Conservation (phyloP, 2,329 filamentous ascomycete species). For the Claviceps purpurea region DNA sequence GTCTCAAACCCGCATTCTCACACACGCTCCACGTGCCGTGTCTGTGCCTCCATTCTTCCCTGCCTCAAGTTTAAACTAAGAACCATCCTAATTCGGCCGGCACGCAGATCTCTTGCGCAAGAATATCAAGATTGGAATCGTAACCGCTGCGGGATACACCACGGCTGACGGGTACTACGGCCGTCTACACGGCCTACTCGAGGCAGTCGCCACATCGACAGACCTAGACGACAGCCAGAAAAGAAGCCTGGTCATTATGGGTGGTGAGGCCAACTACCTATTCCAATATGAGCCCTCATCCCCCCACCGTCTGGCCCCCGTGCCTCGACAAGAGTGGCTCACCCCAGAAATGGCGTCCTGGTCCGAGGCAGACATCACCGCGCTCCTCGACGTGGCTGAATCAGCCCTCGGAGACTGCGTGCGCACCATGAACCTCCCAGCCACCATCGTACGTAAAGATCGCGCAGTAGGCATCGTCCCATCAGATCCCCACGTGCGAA, state of each 20-base stretch:
- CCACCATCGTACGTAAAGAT: constrained; percentile 73
- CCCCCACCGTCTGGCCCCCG: constrained; percentile 53
- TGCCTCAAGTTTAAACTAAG: background rate
- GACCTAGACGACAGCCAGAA: constrained; percentile 53
- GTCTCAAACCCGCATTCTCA: too few species aligned
- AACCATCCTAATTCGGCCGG: background rate
- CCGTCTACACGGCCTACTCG: constrained; percentile 73
- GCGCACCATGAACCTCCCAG: constrained; percentile 64
- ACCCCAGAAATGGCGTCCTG: constrained; percentile 66
- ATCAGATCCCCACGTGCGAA: constrained; percentile 43
- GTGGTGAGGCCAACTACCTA: constrained; percentile 90
- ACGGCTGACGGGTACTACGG: constrained; percentile 76
- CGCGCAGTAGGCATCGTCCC: constrained; percentile 71
- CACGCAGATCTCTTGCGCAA: constrained; percentile 53
- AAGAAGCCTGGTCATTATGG: constrained; percentile 77
- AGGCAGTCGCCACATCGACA: constrained; percentile 52
- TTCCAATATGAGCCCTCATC: constrained; percentile 61
- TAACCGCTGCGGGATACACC: constrained; percentile 91
- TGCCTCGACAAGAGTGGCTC: constrained; percentile 56
- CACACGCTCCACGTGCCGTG: too few species aligned
- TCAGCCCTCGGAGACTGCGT: constrained; percentile 71
- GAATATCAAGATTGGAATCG: constrained; percentile 80
- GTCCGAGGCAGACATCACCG: constrained; percentile 62
- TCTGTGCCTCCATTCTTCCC: background rate
- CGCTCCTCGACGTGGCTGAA: constrained; percentile 82